Evolutionary conservation across 2,329 filamentous ascomycete genomes (phyloP).

Genomic region (Podosphaera xanthii): DNA sequence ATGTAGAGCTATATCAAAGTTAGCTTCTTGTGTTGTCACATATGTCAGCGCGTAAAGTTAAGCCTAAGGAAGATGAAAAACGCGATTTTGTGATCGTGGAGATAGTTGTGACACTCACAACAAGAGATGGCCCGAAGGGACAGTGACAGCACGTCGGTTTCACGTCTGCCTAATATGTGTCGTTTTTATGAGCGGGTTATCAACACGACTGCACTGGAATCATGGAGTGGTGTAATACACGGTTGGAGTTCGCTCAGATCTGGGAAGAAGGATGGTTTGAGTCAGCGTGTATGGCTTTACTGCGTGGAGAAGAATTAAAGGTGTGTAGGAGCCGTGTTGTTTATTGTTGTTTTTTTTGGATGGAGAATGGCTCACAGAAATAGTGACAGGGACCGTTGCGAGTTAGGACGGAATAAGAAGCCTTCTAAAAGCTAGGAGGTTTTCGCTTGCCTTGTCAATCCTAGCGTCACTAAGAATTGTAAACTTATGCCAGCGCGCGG

Average conservation of each 20-base stretch:
- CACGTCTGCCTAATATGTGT: too few species aligned
- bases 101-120: background rate
- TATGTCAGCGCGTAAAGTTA: background rate
- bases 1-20: background rate
- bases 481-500: background rate
- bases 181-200: too few species aligned
- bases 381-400: background rate
- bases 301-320: background rate
- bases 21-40: background rate
- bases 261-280: background rate
- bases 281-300: background rate
- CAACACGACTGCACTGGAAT: too few species aligned
- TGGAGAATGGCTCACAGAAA: background rate
- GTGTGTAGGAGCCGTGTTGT: background rate
- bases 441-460: background rate
- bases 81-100: background rate
- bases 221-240: too few species aligned
- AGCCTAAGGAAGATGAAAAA: background rate
- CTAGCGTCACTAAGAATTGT: background rate
- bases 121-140: background rate
- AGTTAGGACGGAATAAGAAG: background rate
- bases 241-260: background rate
- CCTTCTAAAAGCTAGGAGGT: background rate
- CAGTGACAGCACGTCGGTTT: background rate
- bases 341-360: background rate